Conservation (phyloP, 2,329 filamentous ascomycete species). For the Claviceps fusiformis region DNA sequence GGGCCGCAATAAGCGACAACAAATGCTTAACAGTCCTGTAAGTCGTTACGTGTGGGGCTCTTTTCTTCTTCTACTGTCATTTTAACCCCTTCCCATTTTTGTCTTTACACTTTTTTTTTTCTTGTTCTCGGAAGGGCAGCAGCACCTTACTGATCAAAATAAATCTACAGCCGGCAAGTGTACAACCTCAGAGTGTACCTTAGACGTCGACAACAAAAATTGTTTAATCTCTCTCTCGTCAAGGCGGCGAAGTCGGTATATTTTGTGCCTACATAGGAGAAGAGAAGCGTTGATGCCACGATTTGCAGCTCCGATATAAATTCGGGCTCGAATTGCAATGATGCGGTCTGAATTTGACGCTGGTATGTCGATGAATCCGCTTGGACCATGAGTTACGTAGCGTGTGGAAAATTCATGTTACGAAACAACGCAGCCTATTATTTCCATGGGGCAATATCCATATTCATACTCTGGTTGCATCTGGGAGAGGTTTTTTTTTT, state of each 20-base stretch:
- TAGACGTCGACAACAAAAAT: background rate
- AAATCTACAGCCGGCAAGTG: slow-evolving; percentile 33
- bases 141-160: background rate
- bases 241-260: background rate
- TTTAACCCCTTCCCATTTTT: background rate
- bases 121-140: background rate
- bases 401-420: background rate
- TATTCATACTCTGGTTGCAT: background rate
- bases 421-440: background rate
- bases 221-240: background rate
- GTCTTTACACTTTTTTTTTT: background rate
- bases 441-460: background rate
- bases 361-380: background rate
- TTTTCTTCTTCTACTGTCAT: background rate
- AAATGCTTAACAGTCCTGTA: slow-evolving; percentile 92
- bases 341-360: background rate
- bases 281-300: background rate
- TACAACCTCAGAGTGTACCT: slow-evolving; percentile 37
- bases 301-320: background rate
- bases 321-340: background rate
- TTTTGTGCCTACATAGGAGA: background rate
- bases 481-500: background rate
- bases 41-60: slow-evolving; percentile 25
- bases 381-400: background rate
- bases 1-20: slow-evolving; percentile 84